phyloP scores from a whole-genome alignment of 2,329 filamentous ascomycete genomes.

The Thelonectria discophora region DNA sequence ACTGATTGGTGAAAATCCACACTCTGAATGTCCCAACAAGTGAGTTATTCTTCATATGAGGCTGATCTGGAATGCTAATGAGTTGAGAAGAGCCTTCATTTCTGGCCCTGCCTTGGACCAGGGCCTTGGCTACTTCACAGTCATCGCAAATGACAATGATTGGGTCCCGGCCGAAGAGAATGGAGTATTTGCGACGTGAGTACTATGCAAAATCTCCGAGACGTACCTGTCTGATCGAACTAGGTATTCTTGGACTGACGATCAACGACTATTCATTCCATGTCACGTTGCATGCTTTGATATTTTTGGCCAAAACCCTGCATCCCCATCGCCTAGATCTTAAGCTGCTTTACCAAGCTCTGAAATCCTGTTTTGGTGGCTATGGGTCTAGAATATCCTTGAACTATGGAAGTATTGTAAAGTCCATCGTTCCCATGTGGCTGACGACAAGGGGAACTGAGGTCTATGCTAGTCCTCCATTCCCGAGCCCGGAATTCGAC shows the following conservation, averaged over 20 bases:
- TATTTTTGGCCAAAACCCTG: background rate
- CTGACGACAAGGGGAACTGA: background rate
- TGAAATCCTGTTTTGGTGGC: background rate
- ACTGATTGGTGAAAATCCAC: slow-evolving; percentile 1
- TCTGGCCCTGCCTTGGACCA: background rate
- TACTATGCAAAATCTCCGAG: background rate
- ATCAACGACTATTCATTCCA: background rate
- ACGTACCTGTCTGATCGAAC: background rate
- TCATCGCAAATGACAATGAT: background rate
- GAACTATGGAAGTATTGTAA: background rate
- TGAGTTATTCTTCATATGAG: background rate
- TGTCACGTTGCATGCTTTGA: background rate
- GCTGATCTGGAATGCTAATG: background rate
- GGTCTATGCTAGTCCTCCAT: background rate
- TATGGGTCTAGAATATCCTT: background rate
- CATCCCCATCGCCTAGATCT: background rate
- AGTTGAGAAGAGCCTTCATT: background rate
- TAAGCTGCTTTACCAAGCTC: background rate
- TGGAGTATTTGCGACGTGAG: background rate
- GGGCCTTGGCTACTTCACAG: background rate
- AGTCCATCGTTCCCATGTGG: background rate
- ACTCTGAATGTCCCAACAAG: background rate
- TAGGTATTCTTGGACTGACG: background rate
- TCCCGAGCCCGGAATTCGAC: background rate
- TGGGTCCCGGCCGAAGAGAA: background rate